These are phyloP conservation scores for Cyberlindnera maritima DNA, from an alignment of 805 yeast species.

Conservation along the genomic window DNA sequence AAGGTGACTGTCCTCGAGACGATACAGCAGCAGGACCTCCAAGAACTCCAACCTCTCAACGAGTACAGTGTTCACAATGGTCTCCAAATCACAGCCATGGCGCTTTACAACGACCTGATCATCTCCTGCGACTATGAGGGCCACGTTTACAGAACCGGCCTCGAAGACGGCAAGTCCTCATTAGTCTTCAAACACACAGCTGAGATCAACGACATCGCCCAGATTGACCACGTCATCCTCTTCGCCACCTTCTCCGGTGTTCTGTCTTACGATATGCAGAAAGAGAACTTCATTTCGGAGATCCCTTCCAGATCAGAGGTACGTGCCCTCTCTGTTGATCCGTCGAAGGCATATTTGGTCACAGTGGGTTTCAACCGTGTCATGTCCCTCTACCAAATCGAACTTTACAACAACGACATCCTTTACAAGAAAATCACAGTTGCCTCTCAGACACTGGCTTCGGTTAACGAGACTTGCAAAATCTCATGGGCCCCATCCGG, in stretches of 20 bases:
- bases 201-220: constrained; percentile 19
- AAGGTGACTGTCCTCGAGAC: constrained; percentile 11
- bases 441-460: constrained; percentile 30
- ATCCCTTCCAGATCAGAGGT: constrained; percentile 24
- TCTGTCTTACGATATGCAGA: constrained; percentile 11
- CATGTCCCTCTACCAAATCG: constrained; percentile 20
- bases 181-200: constrained; percentile 13
- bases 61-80: constrained; percentile 8
- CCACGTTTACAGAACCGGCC: constrained; percentile 12
- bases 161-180: constrained; percentile 6
- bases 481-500: constrained; percentile 75
- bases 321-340: constrained; percentile 22
- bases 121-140: constrained; percentile 21
- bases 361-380: constrained; percentile 25
- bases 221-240: constrained; percentile 9
- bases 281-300: constrained; percentile 10
- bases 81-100: constrained; percentile 8
- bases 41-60: constrained; percentile 3
- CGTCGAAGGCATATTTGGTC: constrained; percentile 21
- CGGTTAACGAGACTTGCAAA: constrained; percentile 40
- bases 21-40: constrained; percentile 8
- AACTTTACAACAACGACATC: constrained; percentile 11
- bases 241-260: constrained; percentile 21
- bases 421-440: constrained; percentile 16
- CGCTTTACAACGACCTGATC: neutral